These are phyloP conservation scores for Rauvolfia tetraphylla DNA, from an alignment of 257 asterid species.

Conservation along the genomic window DNA sequence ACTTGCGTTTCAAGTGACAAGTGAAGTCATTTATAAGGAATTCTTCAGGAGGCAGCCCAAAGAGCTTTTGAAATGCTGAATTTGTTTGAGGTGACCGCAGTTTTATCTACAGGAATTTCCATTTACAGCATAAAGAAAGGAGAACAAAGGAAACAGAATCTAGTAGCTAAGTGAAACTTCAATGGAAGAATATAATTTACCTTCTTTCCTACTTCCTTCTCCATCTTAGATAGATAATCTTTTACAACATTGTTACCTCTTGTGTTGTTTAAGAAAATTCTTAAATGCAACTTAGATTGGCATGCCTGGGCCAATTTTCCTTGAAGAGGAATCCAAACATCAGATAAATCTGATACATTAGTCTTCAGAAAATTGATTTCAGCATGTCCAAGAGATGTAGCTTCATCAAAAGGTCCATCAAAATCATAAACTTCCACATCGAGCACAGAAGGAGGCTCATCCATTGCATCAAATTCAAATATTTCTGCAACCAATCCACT, in stretches of 20 bases:
- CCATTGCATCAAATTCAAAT: conserved; percentile 99
- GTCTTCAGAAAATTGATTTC: conserved; percentile 78
- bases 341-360: conserved; percentile 79
- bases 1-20: conserved; percentile 90
- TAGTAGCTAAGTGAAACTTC: conserved; percentile 9
- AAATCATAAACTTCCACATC: conserved; percentile 86
- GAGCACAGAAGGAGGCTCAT: conserved; percentile 91
- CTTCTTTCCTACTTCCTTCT: conserved; percentile 98
- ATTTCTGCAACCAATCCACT: conserved; percentile 58
- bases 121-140: conserved; percentile 20
- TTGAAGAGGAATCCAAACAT: conserved; percentile 84
- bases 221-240: conserved; percentile 88
- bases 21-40: conserved; percentile 93
- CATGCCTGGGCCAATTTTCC: conserved; percentile 97
- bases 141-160: conserved; percentile 15
- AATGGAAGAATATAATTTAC: conserved; percentile 32
- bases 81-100: conserved; percentile 97
- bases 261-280: conserved; percentile 82
- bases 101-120: conserved; percentile 52
- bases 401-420: conserved; percentile 94
- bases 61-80: conserved; percentile 93
- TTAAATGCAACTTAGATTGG: conserved; percentile 86
- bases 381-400: conserved; percentile 84
- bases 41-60: conserved; percentile 90
- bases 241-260: conserved; percentile 68